A percentile compares a stretch with the other conserved stretches of the same genome.
These are phyloP conservation scores for Globisporangium megalacanthum DNA, from an alignment of 352 stramenopile genomes.

Conservation along the genomic window DNA sequence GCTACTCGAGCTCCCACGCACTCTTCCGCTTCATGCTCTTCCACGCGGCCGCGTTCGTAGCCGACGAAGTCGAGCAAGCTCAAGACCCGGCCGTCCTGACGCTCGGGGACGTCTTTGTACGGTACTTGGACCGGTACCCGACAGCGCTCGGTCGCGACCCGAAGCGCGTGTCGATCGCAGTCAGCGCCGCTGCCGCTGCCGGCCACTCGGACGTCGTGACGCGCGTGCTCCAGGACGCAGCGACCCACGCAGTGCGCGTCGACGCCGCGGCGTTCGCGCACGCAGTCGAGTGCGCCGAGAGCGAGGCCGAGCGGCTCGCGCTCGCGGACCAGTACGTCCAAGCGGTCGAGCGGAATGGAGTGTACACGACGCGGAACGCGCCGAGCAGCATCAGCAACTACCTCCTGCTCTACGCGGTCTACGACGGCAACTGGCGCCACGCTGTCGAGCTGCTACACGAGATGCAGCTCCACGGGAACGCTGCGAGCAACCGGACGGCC, in stretches of 20 bases:
- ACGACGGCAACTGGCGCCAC: constrained; percentile 68
- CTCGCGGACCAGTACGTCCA: constrained; percentile 53
- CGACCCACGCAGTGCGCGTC: constrained; percentile 32
- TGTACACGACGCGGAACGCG: constrained; percentile 48
- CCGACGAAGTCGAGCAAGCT: neutral
- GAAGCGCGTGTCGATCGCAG: constrained; percentile 49
- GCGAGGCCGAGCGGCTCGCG: constrained; percentile 37
- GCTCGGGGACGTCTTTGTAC: constrained; percentile 32
- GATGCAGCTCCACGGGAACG: constrained; percentile 65
- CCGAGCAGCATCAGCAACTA: constrained; percentile 57
- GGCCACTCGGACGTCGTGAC: constrained; percentile 28
- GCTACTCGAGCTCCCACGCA: constrained; percentile 56
- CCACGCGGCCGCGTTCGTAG: constrained; percentile 33
- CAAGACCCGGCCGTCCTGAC: neutral
- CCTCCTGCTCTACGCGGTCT: constrained; percentile 50
- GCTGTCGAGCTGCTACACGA: constrained; percentile 73
- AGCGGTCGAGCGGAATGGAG: constrained; percentile 40
- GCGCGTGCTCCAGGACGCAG: constrained; percentile 36
- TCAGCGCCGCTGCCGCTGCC: constrained; percentile 46
- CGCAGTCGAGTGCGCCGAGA: constrained; percentile 37
- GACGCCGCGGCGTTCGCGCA: constrained; percentile 65
- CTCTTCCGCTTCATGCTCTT: constrained; percentile 60
- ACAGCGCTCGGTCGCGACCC: constrained; percentile 33
- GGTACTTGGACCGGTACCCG: constrained; percentile 42
- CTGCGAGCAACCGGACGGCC: constrained; percentile 32